Evolutionary conservation across 2,329 filamentous ascomycete species (phyloP).

Genomic region (Colletotrichum sp.): DNA sequence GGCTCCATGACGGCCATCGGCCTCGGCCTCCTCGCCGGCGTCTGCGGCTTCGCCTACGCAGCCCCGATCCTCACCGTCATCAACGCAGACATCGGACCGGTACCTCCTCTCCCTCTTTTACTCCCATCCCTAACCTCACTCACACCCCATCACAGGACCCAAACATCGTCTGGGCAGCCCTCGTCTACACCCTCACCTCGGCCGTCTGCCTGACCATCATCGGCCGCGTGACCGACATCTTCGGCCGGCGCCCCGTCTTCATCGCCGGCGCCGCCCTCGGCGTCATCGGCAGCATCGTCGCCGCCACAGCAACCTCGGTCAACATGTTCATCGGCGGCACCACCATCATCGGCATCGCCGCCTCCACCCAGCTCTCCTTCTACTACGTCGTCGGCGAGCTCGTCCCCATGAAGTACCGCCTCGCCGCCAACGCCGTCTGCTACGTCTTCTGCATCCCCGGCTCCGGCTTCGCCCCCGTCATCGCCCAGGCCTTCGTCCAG

Average conservation of each 20-base stretch:
- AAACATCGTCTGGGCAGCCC: conserved; percentile 33
- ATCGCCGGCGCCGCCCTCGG: conserved; percentile 33
- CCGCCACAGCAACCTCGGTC: conserved; percentile 38
- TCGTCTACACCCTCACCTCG: conserved; percentile 31
- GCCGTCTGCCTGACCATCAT: conserved; percentile 30
- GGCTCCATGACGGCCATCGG: conserved; percentile 28
- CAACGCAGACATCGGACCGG: conserved; percentile 36
- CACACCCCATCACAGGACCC: conserved; percentile 8
- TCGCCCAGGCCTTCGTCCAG: conserved; percentile 30
- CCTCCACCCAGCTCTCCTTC: conserved; percentile 40
- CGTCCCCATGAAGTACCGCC: conserved; percentile 40
- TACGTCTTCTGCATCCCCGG: conserved; percentile 36
- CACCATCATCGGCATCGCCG: conserved; percentile 40
- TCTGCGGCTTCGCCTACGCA: conserved; percentile 30
- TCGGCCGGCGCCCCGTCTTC: conserved; percentile 32
- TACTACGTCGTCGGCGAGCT: conserved; percentile 40
- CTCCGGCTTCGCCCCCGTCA: conserved; percentile 30
- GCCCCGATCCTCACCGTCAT: conserved; percentile 28
- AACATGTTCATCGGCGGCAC: conserved; percentile 39
- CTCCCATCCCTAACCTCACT: not conserved
- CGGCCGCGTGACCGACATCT: conserved; percentile 31
- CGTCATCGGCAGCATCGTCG: conserved; percentile 40
- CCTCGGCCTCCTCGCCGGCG: conserved; percentile 29
- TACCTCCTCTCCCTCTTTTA: not conserved
- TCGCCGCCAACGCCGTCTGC: conserved; percentile 33